Evolutionary conservation across 371 early-diverging fungal species (phyloP).

Genomic region (Sporodiniella umbellata): DNA sequence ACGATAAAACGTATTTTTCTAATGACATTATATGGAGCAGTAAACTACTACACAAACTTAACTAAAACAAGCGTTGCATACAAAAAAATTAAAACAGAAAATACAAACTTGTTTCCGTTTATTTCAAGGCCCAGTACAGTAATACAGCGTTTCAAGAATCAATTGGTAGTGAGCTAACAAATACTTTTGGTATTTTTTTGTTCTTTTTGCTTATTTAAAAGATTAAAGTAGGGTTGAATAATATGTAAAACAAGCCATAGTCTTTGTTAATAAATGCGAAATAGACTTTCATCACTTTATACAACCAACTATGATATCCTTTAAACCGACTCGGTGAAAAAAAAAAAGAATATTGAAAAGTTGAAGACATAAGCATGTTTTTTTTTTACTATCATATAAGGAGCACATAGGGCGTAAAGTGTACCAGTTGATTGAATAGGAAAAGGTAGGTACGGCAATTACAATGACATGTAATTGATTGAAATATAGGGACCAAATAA

Average conservation of each 20-base stretch:
- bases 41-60: too few relatives aligned
- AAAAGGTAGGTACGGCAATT: conserved; percentile 1
- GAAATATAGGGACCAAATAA: conserved; percentile 10
- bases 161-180: too few relatives aligned
- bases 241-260: conserved; percentile 1
- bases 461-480: conserved; percentile 5
- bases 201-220: too few relatives aligned
- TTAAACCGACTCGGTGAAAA: conserved; percentile 3
- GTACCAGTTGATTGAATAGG: conserved; percentile 4
- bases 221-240: background rate
- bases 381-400: conserved; percentile 6
- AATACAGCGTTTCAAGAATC: too few relatives aligned
- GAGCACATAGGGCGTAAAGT: conserved; percentile 5
- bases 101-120: too few relatives aligned
- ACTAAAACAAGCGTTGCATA: too few relatives aligned
- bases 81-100: too few relatives aligned
- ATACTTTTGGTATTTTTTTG: too few relatives aligned
- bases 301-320: conserved; percentile 2
- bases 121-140: too few relatives aligned
- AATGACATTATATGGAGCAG: too few relatives aligned
- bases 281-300: conserved; percentile 4
- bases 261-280: conserved; percentile 5
- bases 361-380: conserved; percentile 3
- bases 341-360: conserved; percentile 6
- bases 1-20: too few relatives aligned